Base-by-base conservation (phyloP, 2,329 filamentous ascomycete species). In the Scedosporium boydii region DNA sequence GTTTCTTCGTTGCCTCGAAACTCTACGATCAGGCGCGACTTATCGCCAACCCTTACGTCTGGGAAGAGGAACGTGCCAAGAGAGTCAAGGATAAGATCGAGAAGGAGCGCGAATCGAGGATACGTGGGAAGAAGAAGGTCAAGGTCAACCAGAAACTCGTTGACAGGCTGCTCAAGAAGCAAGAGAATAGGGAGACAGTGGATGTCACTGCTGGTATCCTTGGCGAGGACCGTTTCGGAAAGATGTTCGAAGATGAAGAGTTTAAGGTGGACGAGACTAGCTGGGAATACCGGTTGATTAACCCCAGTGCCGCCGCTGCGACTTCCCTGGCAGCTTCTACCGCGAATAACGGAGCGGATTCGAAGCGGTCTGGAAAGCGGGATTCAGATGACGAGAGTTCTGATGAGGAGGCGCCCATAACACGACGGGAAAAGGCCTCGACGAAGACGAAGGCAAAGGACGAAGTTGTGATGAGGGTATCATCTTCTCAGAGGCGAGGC, bases 1-100 rank as follows among this genome's bases (percentile, higher is more conserved):
- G 95, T 68, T 98, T 95, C 81, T 99, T 99, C 77, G 93, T 99
- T 58, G 91, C 90, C 42, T 93, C 96, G 69, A 91, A 93, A 70
- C 77, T 99, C 27, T 98, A 99, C 74, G 96, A 99, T 72, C 93
- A 99, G 74, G 95, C 95, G 18, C 83, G 90, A 62, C 79, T 99
- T 64, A 96, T 98, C 69, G 89, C 90, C 59, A 96, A 98, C 75
- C 95, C 95, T 0, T 96, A 96, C 71, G 84, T 96, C 60, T 96
- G 90, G 82, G 91, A 97, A 72, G 91, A 98, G 70, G 91, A 98
- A 74, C 85, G 92, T 63, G 87, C 88, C 64, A 97, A 96, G 81
- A 87, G 89, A 67, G 87, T 99, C 68, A 91, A 93, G 74, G 91
- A 96, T 72, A 96, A 93, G 82, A 91, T 99, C 66, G 91, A 96